These are phyloP conservation scores for Nakaseomyces kungkrabaensis DNA, from an alignment of 1,139 yeast genomes.

Conservation along the genomic window DNA sequence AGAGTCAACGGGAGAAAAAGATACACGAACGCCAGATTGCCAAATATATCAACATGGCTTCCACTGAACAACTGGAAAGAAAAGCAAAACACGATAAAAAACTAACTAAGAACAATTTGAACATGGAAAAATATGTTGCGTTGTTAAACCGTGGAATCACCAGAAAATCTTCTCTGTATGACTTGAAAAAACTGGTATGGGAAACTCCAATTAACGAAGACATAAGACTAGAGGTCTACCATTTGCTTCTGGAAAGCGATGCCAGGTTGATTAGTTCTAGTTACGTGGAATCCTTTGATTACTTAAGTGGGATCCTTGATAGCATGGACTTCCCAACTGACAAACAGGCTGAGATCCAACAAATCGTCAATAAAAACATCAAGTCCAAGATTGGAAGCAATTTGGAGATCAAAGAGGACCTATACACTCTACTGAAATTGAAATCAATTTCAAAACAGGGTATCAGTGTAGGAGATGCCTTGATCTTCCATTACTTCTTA, in stretches of 20 bases:
- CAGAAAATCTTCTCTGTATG: slow-evolving; percentile 29
- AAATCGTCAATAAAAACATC: slow-evolving; percentile 17
- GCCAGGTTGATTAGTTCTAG: slow-evolving; percentile 16
- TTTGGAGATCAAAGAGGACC: slow-evolving; percentile 6
- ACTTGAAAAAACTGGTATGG: slow-evolving; percentile 34
- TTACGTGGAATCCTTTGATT: slow-evolving; percentile 23
- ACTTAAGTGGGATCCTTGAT: slow-evolving; percentile 22
- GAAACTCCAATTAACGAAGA: slow-evolving; percentile 31
- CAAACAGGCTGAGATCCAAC: slow-evolving; percentile 24
- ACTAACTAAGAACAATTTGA: slow-evolving; percentile 27
- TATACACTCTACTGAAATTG: slow-evolving; percentile 18
- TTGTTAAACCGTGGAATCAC: slow-evolving; percentile 21
- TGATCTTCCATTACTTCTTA: slow-evolving; percentile 22
- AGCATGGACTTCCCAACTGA: slow-evolving; percentile 20
- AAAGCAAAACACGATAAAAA: slow-evolving; percentile 24
- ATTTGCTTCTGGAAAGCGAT: slow-evolving; percentile 21
- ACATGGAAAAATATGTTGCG: slow-evolving; percentile 24
- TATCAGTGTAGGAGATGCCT: slow-evolving; percentile 22
- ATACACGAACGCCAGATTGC: slow-evolving; percentile 36
- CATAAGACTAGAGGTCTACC: slow-evolving; percentile 29
- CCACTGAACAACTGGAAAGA: slow-evolving; percentile 26
- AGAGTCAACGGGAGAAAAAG: slow-evolving; percentile 31
- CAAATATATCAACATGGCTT: slow-evolving; percentile 31
- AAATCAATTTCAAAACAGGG: slow-evolving; percentile 26
- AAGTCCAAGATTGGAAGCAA: slow-evolving; percentile 4